Conservation (phyloP, 2,329 filamentous ascomycete genomes). For the Esteya vermicola region DNA sequence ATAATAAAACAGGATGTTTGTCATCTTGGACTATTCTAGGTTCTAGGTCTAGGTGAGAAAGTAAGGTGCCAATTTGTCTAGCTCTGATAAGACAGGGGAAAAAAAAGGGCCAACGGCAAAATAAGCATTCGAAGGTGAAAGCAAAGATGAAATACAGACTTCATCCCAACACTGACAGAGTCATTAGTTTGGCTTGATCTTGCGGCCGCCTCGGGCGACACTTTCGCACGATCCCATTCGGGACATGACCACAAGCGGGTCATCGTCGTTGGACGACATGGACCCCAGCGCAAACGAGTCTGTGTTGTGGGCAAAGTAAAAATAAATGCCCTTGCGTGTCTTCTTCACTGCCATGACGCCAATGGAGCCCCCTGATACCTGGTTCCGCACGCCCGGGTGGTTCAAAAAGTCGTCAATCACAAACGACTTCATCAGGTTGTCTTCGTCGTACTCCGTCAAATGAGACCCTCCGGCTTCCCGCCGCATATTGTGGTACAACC, state of each 20-base stretch:
- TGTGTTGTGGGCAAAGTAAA: conserved; percentile 95
- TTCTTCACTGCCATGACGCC: conserved; percentile 87
- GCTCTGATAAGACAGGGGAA: neutral
- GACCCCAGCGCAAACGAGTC: conserved; percentile 78
- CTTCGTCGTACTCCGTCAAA: conserved; percentile 60
- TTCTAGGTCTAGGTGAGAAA: conserved; percentile 1
- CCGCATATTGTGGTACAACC: conserved; percentile 59
- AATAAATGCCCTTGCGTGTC: conserved; percentile 56
- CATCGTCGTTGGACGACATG: conserved; percentile 65
- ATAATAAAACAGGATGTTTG: no score
- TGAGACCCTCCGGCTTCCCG: conserved; percentile 46
- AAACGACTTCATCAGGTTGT: conserved; percentile 58
- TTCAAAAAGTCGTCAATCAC: conserved; percentile 85
- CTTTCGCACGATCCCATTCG: conserved; percentile 30
- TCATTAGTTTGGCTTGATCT: conserved; percentile 20
- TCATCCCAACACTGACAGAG: neutral
- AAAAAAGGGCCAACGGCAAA: no score
- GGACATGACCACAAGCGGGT: conserved; percentile 78
- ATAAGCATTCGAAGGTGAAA: no score
- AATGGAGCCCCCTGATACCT: conserved; percentile 73
- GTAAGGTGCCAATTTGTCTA: neutral
- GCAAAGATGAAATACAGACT: no score
- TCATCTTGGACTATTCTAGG: conserved; percentile 1
- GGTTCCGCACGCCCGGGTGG: conserved; percentile 71
- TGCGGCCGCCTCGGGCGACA: conserved; percentile 28